Base-by-base conservation (phyloP, 2,329 filamentous ascomycete species). In the Monosporascus sp. region DNA sequence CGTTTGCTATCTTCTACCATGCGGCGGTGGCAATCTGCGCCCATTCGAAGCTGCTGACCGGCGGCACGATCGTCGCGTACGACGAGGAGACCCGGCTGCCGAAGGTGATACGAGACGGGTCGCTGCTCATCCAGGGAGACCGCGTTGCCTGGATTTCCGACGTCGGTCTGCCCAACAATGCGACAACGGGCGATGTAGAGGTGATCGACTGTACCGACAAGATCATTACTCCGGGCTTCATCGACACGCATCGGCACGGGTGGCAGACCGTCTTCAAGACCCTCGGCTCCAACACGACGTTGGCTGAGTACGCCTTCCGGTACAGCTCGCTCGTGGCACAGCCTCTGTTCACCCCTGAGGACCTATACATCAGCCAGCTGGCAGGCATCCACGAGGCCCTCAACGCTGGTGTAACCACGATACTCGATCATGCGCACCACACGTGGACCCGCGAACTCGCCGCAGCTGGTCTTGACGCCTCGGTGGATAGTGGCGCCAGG, bases 261-360 rank as follows among this genome's bases (percentile, higher is more conserved):
- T 82, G 80, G 81, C 78, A 83, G 60, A 82, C 81, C 0, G 76
- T 71, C 8, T 74, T 76, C 59, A 80, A 79, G 59, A 82, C 80
- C 0, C 59, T 84, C 1, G 76, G 58, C 1, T 75, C 78, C 7
- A 81, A 84, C 58, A 76, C 75, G 0, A 78, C 71, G 0, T 64
- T 82, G 16, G 65, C 72, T 4, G 72, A 80, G 46, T 83, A 81
- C 62, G 70, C 80, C 40, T 49, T 50, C 36, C 71, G 73, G 8
- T 77, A 73, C 52, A 67, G 70, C 36, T 67, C 71, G 44, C 70
- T 59, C 7, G 66, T 65, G 0, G 58, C 69, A 5, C 61, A 60
- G 0, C 56, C 58, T 3, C 56, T 67, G 6, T 74, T 73, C 55
- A 72, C 65, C 0, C 60, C 73, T 1, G 70, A 76, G 1, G 77